Percentiles rank a stretch among this genome's conserved stretches.
Conservation (phyloP, 2,329 filamentous ascomycete genomes). For the Parastagonospora nodorum region DNA sequence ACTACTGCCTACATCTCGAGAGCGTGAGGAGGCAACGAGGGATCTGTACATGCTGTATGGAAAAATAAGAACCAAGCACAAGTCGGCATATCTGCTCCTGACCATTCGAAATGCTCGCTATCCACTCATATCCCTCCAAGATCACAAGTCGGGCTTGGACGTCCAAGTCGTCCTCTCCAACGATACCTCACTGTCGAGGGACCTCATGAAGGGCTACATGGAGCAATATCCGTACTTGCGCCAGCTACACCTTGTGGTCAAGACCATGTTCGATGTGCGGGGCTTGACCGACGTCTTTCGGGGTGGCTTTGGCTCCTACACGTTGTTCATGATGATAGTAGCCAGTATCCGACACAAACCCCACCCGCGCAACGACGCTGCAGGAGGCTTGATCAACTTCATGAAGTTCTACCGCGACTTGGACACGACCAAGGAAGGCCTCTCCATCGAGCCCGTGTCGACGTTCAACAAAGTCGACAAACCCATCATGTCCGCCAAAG, state of each 20-base stretch:
- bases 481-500: slow-evolving; percentile 20
- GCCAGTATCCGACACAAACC: slow-evolving; percentile 56
- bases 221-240: slow-evolving; percentile 56
- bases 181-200: slow-evolving; percentile 47
- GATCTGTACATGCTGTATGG: slow-evolving; percentile 11
- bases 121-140: slow-evolving; percentile 50
- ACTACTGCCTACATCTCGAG: slow-evolving; percentile 17
- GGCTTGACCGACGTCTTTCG: slow-evolving; percentile 54
- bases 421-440: slow-evolving; percentile 52
- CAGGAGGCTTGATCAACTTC: slow-evolving; percentile 54
- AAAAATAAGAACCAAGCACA: background rate
- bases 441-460: slow-evolving; percentile 56
- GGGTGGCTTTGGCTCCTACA: slow-evolving; percentile 60
- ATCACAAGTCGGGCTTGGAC: slow-evolving; percentile 55
- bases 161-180: slow-evolving; percentile 58
- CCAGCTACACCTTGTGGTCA: slow-evolving; percentile 56
- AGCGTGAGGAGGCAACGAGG: slow-evolving; percentile 8
- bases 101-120: slow-evolving; percentile 38
- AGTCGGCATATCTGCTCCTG: slow-evolving; percentile 16
- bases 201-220: slow-evolving; percentile 54
- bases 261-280: slow-evolving; percentile 57
- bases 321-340: slow-evolving; percentile 62
- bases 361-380: slow-evolving; percentile 40
- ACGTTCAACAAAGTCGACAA: slow-evolving; percentile 48
- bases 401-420: slow-evolving; percentile 57